These are phyloP conservation scores for Neofusicoccum umdonicola DNA, from an alignment of 2,329 filamentous ascomycete species.

Conservation along the genomic window DNA sequence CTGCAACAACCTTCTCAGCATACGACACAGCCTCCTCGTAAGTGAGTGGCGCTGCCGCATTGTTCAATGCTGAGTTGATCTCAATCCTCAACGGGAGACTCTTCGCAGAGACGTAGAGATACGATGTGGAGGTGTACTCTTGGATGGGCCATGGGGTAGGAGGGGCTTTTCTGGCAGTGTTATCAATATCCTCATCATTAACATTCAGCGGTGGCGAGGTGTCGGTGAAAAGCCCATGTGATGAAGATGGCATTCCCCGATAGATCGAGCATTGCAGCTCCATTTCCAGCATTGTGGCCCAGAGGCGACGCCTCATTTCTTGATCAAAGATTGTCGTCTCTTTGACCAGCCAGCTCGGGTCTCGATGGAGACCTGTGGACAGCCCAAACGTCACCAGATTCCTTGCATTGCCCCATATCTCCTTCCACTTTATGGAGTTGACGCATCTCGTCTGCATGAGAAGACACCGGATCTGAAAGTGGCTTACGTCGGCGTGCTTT, in stretches of 20 bases:
- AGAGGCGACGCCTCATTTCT: slow-evolving; percentile 56
- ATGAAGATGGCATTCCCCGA: slow-evolving; percentile 50
- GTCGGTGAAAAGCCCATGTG: slow-evolving; percentile 48
- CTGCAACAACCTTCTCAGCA: slow-evolving; percentile 27
- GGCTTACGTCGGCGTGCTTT: slow-evolving; percentile 51
- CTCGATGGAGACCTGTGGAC: slow-evolving; percentile 53
- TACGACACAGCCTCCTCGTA: slow-evolving; percentile 35
- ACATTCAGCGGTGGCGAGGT: slow-evolving; percentile 50
- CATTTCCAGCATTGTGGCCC: slow-evolving; percentile 57
- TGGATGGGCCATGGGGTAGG: slow-evolving; percentile 27
- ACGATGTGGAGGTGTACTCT: slow-evolving; percentile 33
- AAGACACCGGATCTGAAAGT: slow-evolving; percentile 53
- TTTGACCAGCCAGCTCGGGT: slow-evolving; percentile 35
- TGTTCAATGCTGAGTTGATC: slow-evolving; percentile 33
- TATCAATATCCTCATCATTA: slow-evolving; percentile 49
- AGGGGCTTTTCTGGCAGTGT: slow-evolving; percentile 23
- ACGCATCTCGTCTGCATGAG: slow-evolving; percentile 50
- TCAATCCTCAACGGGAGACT: slow-evolving; percentile 33
- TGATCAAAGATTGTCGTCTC: slow-evolving; percentile 40
- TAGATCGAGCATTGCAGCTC: slow-evolving; percentile 57
- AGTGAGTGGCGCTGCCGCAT: slow-evolving; percentile 27
- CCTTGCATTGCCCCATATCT: slow-evolving; percentile 52
- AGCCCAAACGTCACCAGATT: slow-evolving; percentile 54
- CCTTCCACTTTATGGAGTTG: slow-evolving; percentile 54
- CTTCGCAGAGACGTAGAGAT: slow-evolving; percentile 24